Evolutionary conservation across 1,284 basidiomycete species (phyloP).

Genomic region (Boletus calvinii): DNA sequence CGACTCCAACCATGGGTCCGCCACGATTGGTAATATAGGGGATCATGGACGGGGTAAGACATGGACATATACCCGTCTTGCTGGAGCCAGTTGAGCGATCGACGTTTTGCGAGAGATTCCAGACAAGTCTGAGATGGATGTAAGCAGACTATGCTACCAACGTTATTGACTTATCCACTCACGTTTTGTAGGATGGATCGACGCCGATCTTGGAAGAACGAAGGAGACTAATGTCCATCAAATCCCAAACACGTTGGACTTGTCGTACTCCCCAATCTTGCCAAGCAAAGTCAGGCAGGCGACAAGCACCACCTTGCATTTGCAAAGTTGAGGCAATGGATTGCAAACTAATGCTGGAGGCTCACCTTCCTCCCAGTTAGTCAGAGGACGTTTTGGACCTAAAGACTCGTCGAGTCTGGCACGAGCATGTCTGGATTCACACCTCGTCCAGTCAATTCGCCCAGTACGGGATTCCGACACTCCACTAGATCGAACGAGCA

Average conservation of each 20-base stretch:
- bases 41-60: constrained; percentile 94
- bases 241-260: constrained; percentile 92
- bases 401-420: constrained; percentile 83
- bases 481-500: constrained; percentile 68
- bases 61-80: constrained; percentile 84
- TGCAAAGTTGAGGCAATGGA: not conserved
- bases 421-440: constrained; percentile 89
- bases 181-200: constrained; percentile 88
- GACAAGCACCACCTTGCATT: constrained; percentile 73
- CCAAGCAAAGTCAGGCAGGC: constrained; percentile 90
- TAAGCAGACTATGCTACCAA: constrained; percentile 20
- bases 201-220: constrained; percentile 79
- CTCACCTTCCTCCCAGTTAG: constrained; percentile 90
- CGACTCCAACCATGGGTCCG: constrained; percentile 92
- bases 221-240: constrained; percentile 89
- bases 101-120: constrained; percentile 98
- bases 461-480: constrained; percentile 62
- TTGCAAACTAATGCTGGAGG: not conserved
- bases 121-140: constrained; percentile 61
- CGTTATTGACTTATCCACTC: constrained; percentile 30
- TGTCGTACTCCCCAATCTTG: constrained; percentile 89
- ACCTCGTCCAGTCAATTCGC: constrained; percentile 88
- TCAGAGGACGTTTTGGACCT: constrained; percentile 83
- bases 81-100: constrained; percentile 84
- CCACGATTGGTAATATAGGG: constrained; percentile 95